Percentiles rank a stretch among this genome's conserved stretches.
These are phyloP conservation scores for Dimocarpus longan DNA, from an alignment of 345 rosid species.

Conservation along the genomic window DNA sequence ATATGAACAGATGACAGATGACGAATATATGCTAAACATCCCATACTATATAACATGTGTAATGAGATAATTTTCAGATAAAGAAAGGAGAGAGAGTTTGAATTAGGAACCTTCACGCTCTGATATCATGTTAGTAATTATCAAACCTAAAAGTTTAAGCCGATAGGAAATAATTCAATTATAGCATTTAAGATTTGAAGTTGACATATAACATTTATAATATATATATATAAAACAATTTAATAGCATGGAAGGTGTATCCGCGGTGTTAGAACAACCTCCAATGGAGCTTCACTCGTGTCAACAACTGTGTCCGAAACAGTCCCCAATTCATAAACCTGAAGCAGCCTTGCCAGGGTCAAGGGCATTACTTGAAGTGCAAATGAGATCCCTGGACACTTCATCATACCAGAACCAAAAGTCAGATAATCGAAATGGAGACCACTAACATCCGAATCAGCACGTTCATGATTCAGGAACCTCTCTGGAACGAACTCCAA, in stretches of 20 bases:
- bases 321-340: constrained; percentile 23
- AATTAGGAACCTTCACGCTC: no score
- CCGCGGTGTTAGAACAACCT: constrained; percentile 31
- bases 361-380: constrained; percentile 26
- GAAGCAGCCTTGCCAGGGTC: constrained; percentile 31
- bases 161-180: no score
- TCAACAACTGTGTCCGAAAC: constrained; percentile 14
- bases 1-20: no score
- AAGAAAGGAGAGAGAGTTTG: no score
- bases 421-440: constrained; percentile 30
- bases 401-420: constrained; percentile 35
- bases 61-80: no score
- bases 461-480: constrained; percentile 23
- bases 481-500: constrained; percentile 34
- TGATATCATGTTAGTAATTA: no score
- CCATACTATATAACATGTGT: no score
- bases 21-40: no score
- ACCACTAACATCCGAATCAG: constrained; percentile 24
- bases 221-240: no score
- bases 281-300: constrained; percentile 31
- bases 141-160: no score
- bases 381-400: constrained; percentile 34
- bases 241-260: constrained; percentile 8
- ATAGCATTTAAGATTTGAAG: no score
- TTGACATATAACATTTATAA: no score